A percentile compares a stretch with the other conserved stretches of the same genome.
phyloP scores from a whole-genome alignment of 208 protist genomes.

The Giardia duodenalis region DNA sequence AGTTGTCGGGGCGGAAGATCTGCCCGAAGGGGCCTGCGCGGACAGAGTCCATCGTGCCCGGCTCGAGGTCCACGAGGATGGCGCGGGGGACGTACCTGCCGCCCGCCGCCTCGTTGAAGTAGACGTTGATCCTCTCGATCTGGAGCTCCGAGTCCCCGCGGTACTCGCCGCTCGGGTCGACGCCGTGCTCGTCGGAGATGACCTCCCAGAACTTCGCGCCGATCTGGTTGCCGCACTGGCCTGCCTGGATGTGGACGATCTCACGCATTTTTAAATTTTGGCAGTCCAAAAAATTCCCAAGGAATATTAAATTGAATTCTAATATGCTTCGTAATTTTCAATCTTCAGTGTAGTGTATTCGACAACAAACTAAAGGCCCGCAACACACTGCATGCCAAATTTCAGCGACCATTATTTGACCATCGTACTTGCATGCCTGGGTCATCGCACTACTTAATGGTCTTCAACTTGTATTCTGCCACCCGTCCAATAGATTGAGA shows the following conservation, averaged over 20 bases:
- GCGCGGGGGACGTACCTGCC: conserved; percentile 67
- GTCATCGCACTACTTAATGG: too few species aligned
- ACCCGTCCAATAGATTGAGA: too few species aligned
- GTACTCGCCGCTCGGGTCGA: conserved; percentile 78
- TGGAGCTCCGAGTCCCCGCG: conserved; percentile 70
- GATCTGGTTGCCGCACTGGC: conserved; percentile 86
- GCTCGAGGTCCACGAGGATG: conserved; percentile 65
- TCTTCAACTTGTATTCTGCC: too few species aligned
- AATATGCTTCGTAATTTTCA: too few species aligned
- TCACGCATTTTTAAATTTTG: conserved; percentile 50
- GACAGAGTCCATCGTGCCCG: conserved; percentile 88
- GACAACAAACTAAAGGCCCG: too few species aligned
- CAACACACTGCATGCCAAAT: too few species aligned
- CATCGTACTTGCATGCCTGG: too few species aligned
- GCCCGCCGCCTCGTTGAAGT: conserved; percentile 81
- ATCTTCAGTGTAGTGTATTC: too few species aligned
- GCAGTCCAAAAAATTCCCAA: neutral
- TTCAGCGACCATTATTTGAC: too few species aligned
- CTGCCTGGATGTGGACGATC: conserved; percentile 77
- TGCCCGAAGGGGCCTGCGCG: conserved; percentile 53
- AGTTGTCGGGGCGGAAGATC: conserved; percentile 86
- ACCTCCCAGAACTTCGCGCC: conserved; percentile 64
- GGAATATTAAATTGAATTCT: too few species aligned
- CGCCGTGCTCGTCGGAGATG: conserved; percentile 59
- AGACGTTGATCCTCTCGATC: conserved; percentile 92